Conservation (phyloP, 345 rosid species). For the Hibiscus mutabilis region DNA sequence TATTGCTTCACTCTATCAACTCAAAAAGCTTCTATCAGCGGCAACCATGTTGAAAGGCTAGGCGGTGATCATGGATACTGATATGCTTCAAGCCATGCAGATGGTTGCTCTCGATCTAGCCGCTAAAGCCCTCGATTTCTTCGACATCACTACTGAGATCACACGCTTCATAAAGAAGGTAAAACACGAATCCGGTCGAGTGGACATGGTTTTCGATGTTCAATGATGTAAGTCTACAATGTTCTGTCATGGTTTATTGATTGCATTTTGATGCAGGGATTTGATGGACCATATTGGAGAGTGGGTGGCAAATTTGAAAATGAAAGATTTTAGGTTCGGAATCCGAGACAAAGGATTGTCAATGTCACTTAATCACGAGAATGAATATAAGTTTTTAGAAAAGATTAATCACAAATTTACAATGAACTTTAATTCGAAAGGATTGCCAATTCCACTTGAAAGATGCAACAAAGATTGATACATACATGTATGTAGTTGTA, state of each 20-base stretch:
- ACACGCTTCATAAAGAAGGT: slow-evolving; percentile 85
- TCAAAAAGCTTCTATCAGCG: neutral
- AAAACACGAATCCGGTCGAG: neutral
- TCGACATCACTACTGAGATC: slow-evolving; percentile 66
- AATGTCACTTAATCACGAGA: no score
- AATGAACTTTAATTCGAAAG: no score
- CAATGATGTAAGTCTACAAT: neutral
- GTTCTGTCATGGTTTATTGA: neutral
- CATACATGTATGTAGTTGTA: neutral
- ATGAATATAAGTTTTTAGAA: no score
- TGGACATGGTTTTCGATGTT: neutral
- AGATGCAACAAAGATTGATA: neutral
- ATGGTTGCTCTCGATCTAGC: slow-evolving; percentile 60
- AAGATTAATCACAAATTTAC: no score
- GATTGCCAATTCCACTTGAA: neutral
- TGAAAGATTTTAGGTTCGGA: no score
- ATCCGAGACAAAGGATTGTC: no score
- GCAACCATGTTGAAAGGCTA: slow-evolving; percentile 73
- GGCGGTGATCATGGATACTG: slow-evolving; percentile 68
- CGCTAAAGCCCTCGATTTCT: slow-evolving; percentile 69
- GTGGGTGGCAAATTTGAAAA: no score
- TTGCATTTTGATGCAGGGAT: slow-evolving; percentile 37
- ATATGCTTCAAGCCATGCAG: slow-evolving; percentile 77
- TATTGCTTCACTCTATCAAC: neutral
- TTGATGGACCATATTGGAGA: slow-evolving; percentile 40